Conservation (phyloP, 495 filamentous ascomycete species). For the Hypoxylon cercidicola region DNA sequence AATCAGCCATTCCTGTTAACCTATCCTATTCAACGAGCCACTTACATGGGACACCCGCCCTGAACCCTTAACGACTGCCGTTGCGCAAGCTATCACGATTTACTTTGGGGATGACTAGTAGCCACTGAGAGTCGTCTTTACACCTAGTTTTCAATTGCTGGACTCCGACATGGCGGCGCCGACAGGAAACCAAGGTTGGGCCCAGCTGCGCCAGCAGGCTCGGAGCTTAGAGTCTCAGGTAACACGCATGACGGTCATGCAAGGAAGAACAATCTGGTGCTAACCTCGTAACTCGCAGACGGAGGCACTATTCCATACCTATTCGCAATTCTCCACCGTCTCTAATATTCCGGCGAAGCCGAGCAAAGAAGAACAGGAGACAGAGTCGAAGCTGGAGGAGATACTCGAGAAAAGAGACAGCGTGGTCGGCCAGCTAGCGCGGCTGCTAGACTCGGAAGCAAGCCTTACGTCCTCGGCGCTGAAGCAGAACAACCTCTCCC, state of each 20-base stretch:
- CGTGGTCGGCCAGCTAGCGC: constrained; percentile 82
- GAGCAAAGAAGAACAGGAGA: constrained; percentile 82
- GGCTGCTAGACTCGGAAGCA: constrained; percentile 95
- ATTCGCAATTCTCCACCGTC: constrained; percentile 90
- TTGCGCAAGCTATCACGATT: constrained; percentile 10
- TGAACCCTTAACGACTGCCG: constrained; percentile 13
- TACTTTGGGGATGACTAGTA: constrained; percentile 17
- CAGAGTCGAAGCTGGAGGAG: constrained; percentile 85
- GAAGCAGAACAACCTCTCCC: constrained; percentile 92
- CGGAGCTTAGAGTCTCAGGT: constrained; percentile 93
- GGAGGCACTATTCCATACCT: constrained; percentile 91
- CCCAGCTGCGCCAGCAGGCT: constrained; percentile 93
- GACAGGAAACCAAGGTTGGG: constrained; percentile 84
- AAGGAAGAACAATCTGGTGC: constrained; percentile 1
- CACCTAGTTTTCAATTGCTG: constrained; percentile 5
- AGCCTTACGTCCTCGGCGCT: constrained; percentile 86
- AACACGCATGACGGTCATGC: constrained; percentile 32
- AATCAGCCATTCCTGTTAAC: background rate
- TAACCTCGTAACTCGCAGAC: constrained; percentile 66
- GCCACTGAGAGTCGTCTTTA: constrained; percentile 9
- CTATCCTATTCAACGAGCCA: constrained; percentile 1
- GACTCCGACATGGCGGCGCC: constrained; percentile 70
- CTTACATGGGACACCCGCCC: constrained; percentile 16
- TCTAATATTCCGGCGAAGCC: constrained; percentile 83
- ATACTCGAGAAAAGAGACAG: constrained; percentile 89